Evolutionary conservation across 2,329 filamentous ascomycete genomes (phyloP), one percentile per base, ranked within the genome.

Genomic region (Myriangium duriaei): DNA sequence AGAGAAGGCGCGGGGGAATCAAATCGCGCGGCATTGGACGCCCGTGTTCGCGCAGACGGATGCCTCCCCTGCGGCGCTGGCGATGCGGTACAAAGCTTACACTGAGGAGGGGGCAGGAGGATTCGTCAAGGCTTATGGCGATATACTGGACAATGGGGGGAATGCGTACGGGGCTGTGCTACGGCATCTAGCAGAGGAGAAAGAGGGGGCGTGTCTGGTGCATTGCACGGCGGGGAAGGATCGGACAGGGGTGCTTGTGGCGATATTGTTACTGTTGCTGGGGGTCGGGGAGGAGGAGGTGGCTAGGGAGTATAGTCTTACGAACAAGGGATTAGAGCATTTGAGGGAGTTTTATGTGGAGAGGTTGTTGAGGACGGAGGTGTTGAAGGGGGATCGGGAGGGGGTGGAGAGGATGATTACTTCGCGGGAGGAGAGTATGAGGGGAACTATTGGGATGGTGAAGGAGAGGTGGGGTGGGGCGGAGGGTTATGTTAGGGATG

Each of bases 161-260:
- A 57, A 63, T 5, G 64, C 70, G 1, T 80, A 72, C 51, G 55
- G 57, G n/a, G 63, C 62, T 1, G 79, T 85, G 42, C 63, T 84
- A 28, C 53, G 58, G 11, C 71, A 82, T 47, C 60, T 84, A 55
- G 71, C 49, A 45, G 41, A 57, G 34, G 51, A 57, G 15, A 47
- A 59, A 7, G 44, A 51, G 7, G 48, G 59, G 37, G 53, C 62
- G 30, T 57, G 79, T 7, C 61, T 84, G 5, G 62, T 85, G 5
- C 80, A 87, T 51, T 86, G 81, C 56, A 81, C 79, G 0, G 79
- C 78, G 0, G 81, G 81, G 10, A 87, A 87, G 57, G 81, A 87
- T 54, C 68, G 81, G 30, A 86, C 81, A 0, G 81, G 81, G 2
- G 68, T 86, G 4, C 59, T 84, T 31, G 71, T 74, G 34, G 81